Base-by-base conservation (phyloP, 441 rosid genomes). In the Biscutella laevigata region DNA sequence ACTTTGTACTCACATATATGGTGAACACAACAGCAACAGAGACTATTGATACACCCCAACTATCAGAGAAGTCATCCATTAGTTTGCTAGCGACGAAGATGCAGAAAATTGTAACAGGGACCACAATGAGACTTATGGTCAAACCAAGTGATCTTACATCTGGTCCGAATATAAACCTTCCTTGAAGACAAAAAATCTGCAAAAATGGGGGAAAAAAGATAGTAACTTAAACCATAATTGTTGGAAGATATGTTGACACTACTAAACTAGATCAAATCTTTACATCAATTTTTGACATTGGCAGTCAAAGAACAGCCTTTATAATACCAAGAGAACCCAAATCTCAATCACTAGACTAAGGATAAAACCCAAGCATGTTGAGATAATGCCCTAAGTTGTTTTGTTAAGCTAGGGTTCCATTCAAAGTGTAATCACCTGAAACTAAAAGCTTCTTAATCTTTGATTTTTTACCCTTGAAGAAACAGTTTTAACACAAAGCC, bases 161-260 rank as follows among this genome's bases (percentile, higher is more conserved):
- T 11, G 88, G 83, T 38, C 88, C 84, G 3, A 82, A 82, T 16
- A 82, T 66, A 53, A 82, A 53, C 66, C 77, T 77, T 59, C 88
- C 88, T 27, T 43, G 36, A 24, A 72, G 56, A 62, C 69, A 39
- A 56, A 79, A 82, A 62, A 30, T 70, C 88, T 82, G 75, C 68
- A 64, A 13, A 68, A 39, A 37, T 35, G 26, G 56, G n/a, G n/a
- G n/a, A n/a, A n/a, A n/a, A n/a, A n/a, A n/a, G n/a, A n/a, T n/a
- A n/a, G n/a, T n/a, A n/a, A n/a, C n/a, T n/a, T n/a, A n/a, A n/a
- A n/a, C n/a, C n/a, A n/a, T n/a, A n/a, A n/a, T n/a, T n/a, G n/a
- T n/a, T n/a, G n/a, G n/a, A n/a, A n/a, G n/a, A n/a, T n/a, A n/a
- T n/a, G n/a, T n/a, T n/a, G n/a, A n/a, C n/a, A n/a, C 29, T 30